Base-by-base conservation (phyloP, 1,139 yeast genomes). In the Suhomyces bribrorum region DNA sequence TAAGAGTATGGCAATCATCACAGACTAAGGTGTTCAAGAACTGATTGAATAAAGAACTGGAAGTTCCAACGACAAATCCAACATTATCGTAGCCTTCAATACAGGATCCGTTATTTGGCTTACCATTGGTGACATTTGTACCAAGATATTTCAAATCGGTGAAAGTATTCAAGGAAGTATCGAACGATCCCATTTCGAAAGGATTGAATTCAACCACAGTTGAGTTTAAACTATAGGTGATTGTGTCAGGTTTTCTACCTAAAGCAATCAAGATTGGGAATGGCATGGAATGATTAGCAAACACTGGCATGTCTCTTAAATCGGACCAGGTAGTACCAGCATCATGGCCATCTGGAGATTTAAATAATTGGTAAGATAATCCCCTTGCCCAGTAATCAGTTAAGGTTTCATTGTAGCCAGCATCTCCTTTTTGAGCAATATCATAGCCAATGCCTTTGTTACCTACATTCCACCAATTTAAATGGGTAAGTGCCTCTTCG, bases 31-130 rank as follows among this genome's bases (percentile, higher is more conserved):
- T 77, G 42, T 83, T 64, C 30, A 85, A 58, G 50, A 83, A 80
- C 55, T 80, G 79, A 61, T 86, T 86, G 66, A 87, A 88, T 40
- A 88, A 66, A 1, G 92, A 73, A 0, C 95, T 83, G 0, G 94
- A 83, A 2, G 94, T 83, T 30, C 94, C 95, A 61, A 85, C 62
- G 29, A 83, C 67, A 57, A 77, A 86, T 1, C 90, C 95, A 5
- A 86, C 83, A 56, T 86, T 86, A 59, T 86, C 95, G 47, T 75
- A 81, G 2, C 94, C 95, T 11, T 69, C 73, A 40, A 78, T 62
- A 63, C 95, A 86, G 13, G 49, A 50, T 9, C 36, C 37, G 31
- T 53, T 51, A 8, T 37, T 34, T 7, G 69, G 62, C 17, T 43
- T 40, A 5, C 74, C 74, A 41, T 64, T 61, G 29, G 48, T 48